Conservation (phyloP, 371 early-diverging fungal species). For the Mucor sp. region DNA sequence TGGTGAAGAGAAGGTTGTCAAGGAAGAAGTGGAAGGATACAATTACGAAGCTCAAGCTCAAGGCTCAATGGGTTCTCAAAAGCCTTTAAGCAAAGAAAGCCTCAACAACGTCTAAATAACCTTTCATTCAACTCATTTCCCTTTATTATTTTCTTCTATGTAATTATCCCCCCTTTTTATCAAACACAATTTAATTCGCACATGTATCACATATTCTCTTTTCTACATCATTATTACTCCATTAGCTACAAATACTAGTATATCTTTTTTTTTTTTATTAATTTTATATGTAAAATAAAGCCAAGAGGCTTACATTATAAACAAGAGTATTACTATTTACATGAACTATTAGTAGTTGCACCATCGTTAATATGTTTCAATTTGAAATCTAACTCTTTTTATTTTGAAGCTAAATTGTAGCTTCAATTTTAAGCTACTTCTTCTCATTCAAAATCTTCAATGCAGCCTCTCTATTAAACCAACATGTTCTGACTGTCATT, state of each 20-base stretch:
- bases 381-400: no score
- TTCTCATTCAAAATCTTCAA: no score
- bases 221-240: neutral
- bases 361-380: no score
- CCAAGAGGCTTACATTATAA: neutral
- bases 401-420: no score
- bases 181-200: neutral
- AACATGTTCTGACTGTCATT: no score
- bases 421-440: no score
- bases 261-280: neutral
- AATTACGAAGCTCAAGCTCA: constrained; percentile 22
- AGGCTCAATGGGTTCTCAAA: constrained; percentile 26
- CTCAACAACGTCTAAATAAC: constrained; percentile 20
- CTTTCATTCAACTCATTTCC: neutral
- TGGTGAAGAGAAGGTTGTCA: constrained; percentile 41
- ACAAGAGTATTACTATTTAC: no score
- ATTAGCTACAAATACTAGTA: neutral
- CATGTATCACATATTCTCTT: neutral
- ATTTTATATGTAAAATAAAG: constrained; percentile 1
- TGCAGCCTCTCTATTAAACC: no score
- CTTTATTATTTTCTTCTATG: neutral
- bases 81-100: constrained; percentile 19
- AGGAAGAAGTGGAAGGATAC: constrained; percentile 38
- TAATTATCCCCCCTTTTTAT: constrained; percentile 1
- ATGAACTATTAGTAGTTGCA: no score